Conservation (phyloP, 495 filamentous ascomycete genomes). For the Neurospora sp. region DNA sequence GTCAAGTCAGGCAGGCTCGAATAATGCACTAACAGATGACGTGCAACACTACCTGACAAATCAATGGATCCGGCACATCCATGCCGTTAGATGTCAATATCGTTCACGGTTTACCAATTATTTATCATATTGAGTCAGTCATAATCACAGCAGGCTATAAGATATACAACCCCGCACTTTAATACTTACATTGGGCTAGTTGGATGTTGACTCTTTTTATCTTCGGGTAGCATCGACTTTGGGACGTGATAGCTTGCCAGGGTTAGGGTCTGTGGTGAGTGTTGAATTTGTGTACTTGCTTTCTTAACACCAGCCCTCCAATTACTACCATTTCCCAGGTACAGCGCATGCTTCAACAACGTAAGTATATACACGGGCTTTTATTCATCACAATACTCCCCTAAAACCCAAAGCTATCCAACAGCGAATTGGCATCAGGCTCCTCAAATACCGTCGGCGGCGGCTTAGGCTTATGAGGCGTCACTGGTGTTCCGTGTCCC, state of each 20-base stretch:
- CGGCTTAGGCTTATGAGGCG: slow-evolving; percentile 50
- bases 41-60: background rate
- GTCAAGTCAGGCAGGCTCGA: background rate
- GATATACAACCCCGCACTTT: background rate
- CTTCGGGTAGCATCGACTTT: background rate
- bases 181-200: background rate
- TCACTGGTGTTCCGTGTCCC: slow-evolving; percentile 36
- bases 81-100: background rate
- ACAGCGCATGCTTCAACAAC: background rate
- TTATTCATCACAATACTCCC: background rate
- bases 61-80: background rate
- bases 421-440: slow-evolving; percentile 71
- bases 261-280: background rate
- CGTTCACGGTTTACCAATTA: background rate
- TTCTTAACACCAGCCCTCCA: background rate
- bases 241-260: background rate
- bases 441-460: slow-evolving; percentile 81
- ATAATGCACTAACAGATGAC: background rate
- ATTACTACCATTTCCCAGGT: background rate
- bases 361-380: background rate
- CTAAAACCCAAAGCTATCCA: slow-evolving; percentile 72
- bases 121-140: background rate
- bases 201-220: background rate
- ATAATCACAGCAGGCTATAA: background rate
- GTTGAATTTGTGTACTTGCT: background rate